These are phyloP conservation scores for Entamoeba nuttalli DNA, from an alignment of 208 protist genomes.

Conservation along the genomic window DNA sequence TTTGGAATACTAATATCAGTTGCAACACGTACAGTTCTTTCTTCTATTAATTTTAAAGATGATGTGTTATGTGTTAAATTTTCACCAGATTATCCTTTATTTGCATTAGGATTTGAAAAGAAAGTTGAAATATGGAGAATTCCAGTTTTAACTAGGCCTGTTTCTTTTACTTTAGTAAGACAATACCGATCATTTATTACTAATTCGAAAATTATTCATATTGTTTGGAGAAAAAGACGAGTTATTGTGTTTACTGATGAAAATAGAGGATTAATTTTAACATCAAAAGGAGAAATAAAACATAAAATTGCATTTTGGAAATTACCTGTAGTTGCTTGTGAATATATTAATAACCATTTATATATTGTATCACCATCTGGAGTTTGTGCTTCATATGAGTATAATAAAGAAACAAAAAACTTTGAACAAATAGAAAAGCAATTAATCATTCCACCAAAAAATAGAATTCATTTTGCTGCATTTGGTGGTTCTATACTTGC, in stretches of 20 bases:
- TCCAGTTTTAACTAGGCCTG: not conserved
- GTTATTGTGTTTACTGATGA: not conserved
- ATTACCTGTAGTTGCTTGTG: not conserved
- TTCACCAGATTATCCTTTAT: not conserved
- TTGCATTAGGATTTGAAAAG: not conserved
- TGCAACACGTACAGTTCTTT: not conserved
- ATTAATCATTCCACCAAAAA: not conserved
- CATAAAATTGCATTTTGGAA: not conserved
- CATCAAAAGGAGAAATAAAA: not conserved
- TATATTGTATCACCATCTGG: not conserved
- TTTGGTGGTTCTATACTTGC: not conserved
- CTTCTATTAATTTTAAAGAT: not conserved
- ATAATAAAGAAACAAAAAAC: not conserved
- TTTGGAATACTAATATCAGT: not conserved
- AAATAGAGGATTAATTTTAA: not conserved
- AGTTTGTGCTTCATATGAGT: not conserved
- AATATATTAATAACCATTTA: not conserved
- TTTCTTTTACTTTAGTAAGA: not conserved
- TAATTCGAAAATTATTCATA: not conserved
- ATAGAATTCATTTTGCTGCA: not conserved
- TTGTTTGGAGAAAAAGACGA: not conserved
- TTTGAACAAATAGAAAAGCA: not conserved
- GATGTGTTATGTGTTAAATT: not conserved
- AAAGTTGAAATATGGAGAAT: not conserved
- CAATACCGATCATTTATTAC: not conserved